Evolutionary conservation across 2,329 filamentous ascomycete species (phyloP), one percentile per base, ranked within the genome.

Genomic region (Tolypocladium cylindrosporum): DNA sequence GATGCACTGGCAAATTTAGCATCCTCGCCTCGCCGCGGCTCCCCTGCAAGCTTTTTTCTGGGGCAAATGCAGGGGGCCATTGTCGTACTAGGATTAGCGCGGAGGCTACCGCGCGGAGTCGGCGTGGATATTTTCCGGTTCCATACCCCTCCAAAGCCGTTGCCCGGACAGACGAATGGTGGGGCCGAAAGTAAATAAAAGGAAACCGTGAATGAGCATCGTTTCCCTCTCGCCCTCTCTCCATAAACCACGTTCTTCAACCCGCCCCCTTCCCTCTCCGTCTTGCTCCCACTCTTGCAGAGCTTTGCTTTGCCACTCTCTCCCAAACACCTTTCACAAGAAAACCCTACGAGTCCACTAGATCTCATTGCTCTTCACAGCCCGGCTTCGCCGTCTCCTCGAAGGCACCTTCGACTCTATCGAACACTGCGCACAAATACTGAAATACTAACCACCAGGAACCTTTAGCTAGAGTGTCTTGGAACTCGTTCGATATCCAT

Each of bases 401-500:
- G 64, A 75, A 77, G 73, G 69, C 74, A 60, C 61, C 65, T 73
- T 79, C 75, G 72, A 76, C 69, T 8, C 59, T 70, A 77, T 79
- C 75, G 74, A 79, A 71, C 72, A 77, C 70, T 72, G 69, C 65
- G 66, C 69, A 74, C 69, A 67, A 16, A 71, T 65, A 69, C 60
- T 62, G 62, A 60, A 71, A 70, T 77, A 80, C 75, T 77, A 78
- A 79, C 73, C 66, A 68, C 75, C 72, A 81, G 77, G 78, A 82
- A 78, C 74, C 77, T 79, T 81, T 81, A 74, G 73, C 69, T 81
- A 81, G 79, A 79, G 77, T 79, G 76, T 81, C 78, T 82, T 80
- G 79, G 77, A 81, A 72, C 76, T 80, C 75, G 69, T 75, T 78
- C 74, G 74, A 77, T 74, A 65, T 55, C 31, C 57, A 64, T 75